These are phyloP conservation scores for Orbilia oligospora DNA, from an alignment of 2,329 filamentous ascomycete genomes.

Conservation along the genomic window DNA sequence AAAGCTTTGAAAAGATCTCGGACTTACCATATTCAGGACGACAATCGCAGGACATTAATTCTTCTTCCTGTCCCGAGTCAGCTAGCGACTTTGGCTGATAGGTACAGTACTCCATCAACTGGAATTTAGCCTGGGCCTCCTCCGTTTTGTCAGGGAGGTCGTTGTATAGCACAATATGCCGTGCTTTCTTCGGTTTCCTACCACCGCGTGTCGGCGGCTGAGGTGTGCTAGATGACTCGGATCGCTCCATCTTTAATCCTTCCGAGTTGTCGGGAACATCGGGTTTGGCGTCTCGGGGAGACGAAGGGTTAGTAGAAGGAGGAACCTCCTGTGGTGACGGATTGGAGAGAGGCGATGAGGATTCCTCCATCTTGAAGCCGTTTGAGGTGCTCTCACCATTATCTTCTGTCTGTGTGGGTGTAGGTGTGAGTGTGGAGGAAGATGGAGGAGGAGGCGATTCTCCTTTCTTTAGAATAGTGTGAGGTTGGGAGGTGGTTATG, in stretches of 20 bases:
- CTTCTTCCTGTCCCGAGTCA: conserved; percentile 85
- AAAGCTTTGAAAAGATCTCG: conserved; percentile 38
- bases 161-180: conserved; percentile 72
- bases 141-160: conserved; percentile 83
- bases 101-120: conserved; percentile 85
- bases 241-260: conserved; percentile 27
- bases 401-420: conserved; percentile 14
- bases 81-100: conserved; percentile 94
- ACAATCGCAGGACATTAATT: conserved; percentile 88
- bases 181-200: conserved; percentile 62
- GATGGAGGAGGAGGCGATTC: background rate
- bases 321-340: conserved; percentile 38
- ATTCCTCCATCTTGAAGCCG: conserved; percentile 45
- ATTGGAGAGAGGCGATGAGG: conserved; percentile 50
- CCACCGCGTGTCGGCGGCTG: conserved; percentile 27
- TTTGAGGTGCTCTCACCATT: conserved; percentile 13
- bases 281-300: conserved; percentile 44
- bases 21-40: conserved; percentile 91
- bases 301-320: conserved; percentile 54
- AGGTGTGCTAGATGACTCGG: conserved; percentile 32
- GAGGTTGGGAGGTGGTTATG: conserved; percentile 12
- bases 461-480: conserved; percentile 22
- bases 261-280: conserved; percentile 42
- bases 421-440: background rate
- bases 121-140: conserved; percentile 82